Conservation (phyloP, 192 early-diverging fungal genomes). For the Lobosporangium transversale region DNA sequence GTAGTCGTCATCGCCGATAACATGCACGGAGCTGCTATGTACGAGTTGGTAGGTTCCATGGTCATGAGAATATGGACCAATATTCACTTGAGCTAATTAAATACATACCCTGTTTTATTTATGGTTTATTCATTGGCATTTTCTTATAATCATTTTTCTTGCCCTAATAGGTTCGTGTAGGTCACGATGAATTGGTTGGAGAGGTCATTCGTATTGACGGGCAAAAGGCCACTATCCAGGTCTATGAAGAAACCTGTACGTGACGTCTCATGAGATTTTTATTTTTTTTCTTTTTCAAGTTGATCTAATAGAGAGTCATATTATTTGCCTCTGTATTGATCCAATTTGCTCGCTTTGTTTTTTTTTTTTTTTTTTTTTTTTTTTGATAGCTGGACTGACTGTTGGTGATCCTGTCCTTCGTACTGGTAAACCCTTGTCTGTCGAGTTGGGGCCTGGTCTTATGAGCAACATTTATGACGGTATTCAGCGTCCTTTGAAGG, state of each 20-base stretch:
- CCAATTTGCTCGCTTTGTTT: too few relatives aligned
- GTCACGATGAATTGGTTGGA: slow-evolving; percentile 96
- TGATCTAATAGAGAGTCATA: too few relatives aligned
- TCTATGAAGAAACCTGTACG: slow-evolving; percentile 98
- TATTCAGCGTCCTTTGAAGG: slow-evolving; percentile 98
- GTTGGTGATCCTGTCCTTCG: slow-evolving; percentile 99
- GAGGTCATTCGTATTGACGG: slow-evolving; percentile 99
- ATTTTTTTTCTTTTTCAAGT: too few relatives aligned
- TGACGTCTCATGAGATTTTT: slow-evolving; percentile 7
- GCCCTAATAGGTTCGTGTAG: slow-evolving; percentile 88
- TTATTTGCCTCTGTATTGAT: too few relatives aligned
- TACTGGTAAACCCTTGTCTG: slow-evolving; percentile 98
- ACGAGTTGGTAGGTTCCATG: slow-evolving; percentile 88
- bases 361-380: too few relatives aligned
- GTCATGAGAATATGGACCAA: too few relatives aligned
- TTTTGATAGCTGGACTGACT: slow-evolving; percentile 86
- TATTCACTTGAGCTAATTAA: too few relatives aligned
- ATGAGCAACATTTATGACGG: slow-evolving; percentile 98
- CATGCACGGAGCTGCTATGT: slow-evolving; percentile 98
- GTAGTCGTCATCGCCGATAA: slow-evolving; percentile 98
- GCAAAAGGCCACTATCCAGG: slow-evolving; percentile 99
- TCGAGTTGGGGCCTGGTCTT: slow-evolving; percentile 98
- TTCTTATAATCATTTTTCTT: too few relatives aligned
- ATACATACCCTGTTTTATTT: too few relatives aligned
- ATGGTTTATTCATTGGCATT: too few relatives aligned